phyloP scores from a whole-genome alignment of 208 protist species.

The Angomonas ambiguus region DNA sequence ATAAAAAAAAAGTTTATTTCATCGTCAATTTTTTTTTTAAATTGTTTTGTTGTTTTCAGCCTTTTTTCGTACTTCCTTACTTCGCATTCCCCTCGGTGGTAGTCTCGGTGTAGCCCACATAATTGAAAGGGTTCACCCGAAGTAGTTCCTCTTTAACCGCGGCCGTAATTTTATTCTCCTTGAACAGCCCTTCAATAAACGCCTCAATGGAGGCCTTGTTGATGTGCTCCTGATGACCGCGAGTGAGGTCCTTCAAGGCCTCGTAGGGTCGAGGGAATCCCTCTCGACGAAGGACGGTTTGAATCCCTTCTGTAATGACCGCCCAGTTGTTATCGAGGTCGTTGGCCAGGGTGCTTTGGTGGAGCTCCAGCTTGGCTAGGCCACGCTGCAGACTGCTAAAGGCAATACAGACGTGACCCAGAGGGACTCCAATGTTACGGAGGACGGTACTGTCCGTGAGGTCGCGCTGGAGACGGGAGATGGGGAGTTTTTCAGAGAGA shows the following conservation, averaged over 20 bases:
- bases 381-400: conserved; percentile 83
- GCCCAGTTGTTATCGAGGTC: conserved; percentile 93
- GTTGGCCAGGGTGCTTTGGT: conserved; percentile 55
- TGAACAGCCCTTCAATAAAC: conserved; percentile 74
- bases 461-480: conserved; percentile 94
- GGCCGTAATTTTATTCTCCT: conserved; percentile 61
- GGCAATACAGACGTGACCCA: conserved; percentile 89
- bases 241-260: conserved; percentile 91
- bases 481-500: conserved; percentile 90
- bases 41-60: background rate
- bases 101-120: conserved; percentile 71
- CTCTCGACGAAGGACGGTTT: conserved; percentile 93
- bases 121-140: conserved; percentile 79
- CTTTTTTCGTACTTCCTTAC: conserved; percentile 5
- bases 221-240: conserved; percentile 66
- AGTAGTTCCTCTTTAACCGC: conserved; percentile 88
- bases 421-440: conserved; percentile 90
- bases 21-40: conserved; percentile 3
- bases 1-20: conserved; percentile 8
- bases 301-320: conserved; percentile 93
- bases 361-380: conserved; percentile 85
- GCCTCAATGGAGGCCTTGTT: conserved; percentile 57
- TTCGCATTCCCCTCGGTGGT: conserved; percentile 5
- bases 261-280: conserved; percentile 92
- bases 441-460: conserved; percentile 95